Base-by-base conservation (phyloP, 805 yeast species). In the Teunomyces kruisii region DNA sequence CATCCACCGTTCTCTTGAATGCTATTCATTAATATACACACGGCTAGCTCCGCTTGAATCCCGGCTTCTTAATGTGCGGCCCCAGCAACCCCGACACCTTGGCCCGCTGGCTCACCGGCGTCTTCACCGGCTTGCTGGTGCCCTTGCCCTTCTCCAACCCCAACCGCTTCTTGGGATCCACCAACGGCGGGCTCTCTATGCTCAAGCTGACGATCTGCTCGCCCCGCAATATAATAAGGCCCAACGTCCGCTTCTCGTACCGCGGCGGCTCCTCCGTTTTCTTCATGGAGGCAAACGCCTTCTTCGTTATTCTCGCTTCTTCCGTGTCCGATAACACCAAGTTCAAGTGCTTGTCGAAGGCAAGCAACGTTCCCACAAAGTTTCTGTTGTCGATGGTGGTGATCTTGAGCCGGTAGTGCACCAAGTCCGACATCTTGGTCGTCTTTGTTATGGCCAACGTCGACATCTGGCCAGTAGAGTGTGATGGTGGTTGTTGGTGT, bases 261-360 rank as follows among this genome's bases (percentile, higher is more conserved):
- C 72, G 74, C 48, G 9, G 76, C 64, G 45, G 59, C 53, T 52
- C 56, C 43, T 54, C 48, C 5, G 59, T 52, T 48, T 56, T 65
- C 50, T 61, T 67, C 54, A 72, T 61, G 49, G 61, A 69, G 16
- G 50, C 59, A 49, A 48, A 61, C 42, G 87, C 76, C 49, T 81
- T 81, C 54, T 81, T 83, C 4, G 96, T 82, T 9, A 83, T 65
- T 52, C 97, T 75, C 56, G 81, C 81, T 61, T 92, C 99, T 56
- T 88, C 90, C 33, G 94, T 80, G 51, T 91, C 94, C 9, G 86
- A 77, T 27, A 92, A 68, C 10, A 94, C 96, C 13, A 92, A 61
- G 63, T 92, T 92, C 84, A 91, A 83, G 61, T 85, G 86, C 59
- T 84, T 84, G 64, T 94, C 99, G 62, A 88, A 92, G 6, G 98